Evolutionary conservation across 106 monocot species (phyloP).

Genomic region (Narthecium ossifragum): DNA sequence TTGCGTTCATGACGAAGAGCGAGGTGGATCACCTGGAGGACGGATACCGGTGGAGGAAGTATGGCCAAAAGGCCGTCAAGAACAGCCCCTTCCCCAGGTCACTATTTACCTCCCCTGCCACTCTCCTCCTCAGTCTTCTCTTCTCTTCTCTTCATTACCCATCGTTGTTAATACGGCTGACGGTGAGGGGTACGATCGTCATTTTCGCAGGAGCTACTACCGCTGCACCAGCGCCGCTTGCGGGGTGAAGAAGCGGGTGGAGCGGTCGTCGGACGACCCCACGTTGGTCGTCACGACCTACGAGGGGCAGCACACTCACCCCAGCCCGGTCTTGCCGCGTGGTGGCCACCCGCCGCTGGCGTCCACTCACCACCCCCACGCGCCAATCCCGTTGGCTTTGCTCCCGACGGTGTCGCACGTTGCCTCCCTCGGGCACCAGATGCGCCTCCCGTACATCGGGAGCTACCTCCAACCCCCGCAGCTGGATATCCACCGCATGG

Average conservation of each 20-base stretch:
- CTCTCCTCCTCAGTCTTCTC: background rate
- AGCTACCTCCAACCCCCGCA: conserved; percentile 1
- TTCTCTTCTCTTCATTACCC: background rate
- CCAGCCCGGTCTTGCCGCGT: conserved; percentile 32
- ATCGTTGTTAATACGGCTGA: background rate
- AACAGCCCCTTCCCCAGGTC: conserved; percentile 78
- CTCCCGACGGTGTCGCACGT: background rate
- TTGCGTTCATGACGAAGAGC: conserved; percentile 82
- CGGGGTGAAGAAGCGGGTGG: conserved; percentile 78
- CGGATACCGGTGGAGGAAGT: conserved; percentile 84
- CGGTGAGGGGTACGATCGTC: conserved; percentile 5
- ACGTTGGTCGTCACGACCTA: conserved; percentile 69
- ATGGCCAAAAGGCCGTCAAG: conserved; percentile 86
- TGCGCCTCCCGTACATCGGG: conserved; percentile 1
- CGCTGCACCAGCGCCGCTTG: conserved; percentile 62
- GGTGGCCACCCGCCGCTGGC: conserved; percentile 8
- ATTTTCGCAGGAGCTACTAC: conserved; percentile 68
- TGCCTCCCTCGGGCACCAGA: background rate
- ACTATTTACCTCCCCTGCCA: conserved; percentile 20
- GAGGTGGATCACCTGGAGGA: conserved; percentile 77
- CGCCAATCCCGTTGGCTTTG: background rate
- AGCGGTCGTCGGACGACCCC: conserved; percentile 49
- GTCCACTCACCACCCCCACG: too few relatives aligned
- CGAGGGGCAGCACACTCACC: conserved; percentile 76
- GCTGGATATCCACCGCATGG: conserved; percentile 2